phyloP scores from a whole-genome alignment of 2,329 filamentous ascomycete species.

The Phialocephala sp. region DNA sequence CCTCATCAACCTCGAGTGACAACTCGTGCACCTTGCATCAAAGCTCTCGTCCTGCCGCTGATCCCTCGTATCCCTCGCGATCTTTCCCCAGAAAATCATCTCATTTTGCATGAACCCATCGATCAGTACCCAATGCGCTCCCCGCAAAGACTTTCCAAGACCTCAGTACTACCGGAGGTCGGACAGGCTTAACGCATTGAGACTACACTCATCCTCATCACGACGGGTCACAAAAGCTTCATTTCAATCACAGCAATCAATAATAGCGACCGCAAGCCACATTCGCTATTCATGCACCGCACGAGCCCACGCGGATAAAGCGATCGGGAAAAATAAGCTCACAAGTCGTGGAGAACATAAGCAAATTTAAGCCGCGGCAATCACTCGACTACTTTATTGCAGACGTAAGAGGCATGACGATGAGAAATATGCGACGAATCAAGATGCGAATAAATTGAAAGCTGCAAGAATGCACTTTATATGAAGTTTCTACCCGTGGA shows the following conservation, averaged over 20 bases:
- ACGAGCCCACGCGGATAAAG: background rate
- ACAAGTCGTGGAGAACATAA: background rate
- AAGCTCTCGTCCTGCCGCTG: background rate
- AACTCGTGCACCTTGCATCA: background rate
- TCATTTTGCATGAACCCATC: background rate
- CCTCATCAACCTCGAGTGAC: background rate
- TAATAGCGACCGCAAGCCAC: background rate
- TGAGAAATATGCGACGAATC: background rate
- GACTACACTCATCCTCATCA: background rate
- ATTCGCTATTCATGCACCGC: background rate
- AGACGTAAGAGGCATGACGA: background rate
- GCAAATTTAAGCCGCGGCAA: background rate
- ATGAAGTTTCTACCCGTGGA: background rate
- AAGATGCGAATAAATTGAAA: background rate
- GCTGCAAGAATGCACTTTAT: background rate
- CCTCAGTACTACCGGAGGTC: constrained; percentile 3
- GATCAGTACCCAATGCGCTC: background rate
- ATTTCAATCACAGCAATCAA: background rate
- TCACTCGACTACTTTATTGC: background rate
- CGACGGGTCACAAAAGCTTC: background rate
- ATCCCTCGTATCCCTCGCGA: background rate
- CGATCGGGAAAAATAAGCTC: background rate
- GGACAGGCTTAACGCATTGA: background rate
- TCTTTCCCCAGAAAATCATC: background rate
- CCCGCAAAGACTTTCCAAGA: background rate